A percentile compares a stretch with the other conserved stretches of the same genome.
phyloP scores from a whole-genome alignment of 148 eudicot species.

The Vaccinium corymbosum region DNA sequence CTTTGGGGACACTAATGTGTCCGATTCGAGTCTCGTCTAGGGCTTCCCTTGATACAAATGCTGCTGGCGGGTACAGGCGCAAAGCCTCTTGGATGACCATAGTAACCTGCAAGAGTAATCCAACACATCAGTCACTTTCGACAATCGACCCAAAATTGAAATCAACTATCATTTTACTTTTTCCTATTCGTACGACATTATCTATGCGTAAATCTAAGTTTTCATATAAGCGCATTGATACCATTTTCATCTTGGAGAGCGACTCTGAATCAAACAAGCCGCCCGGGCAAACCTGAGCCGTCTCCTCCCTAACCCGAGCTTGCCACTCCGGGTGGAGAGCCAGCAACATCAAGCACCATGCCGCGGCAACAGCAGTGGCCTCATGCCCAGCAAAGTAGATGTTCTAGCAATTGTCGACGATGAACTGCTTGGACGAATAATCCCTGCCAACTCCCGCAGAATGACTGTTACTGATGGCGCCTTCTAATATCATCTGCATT shows the following conservation, averaged over 20 bases:
- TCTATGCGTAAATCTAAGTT: background rate
- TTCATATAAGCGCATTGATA: slow-evolving; percentile 11
- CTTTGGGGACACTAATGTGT: slow-evolving; percentile 58
- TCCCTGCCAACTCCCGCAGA: slow-evolving; percentile 21
- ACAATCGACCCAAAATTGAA: background rate
- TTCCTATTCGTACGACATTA: background rate
- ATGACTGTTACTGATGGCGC: slow-evolving; percentile 40
- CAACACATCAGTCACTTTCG: background rate
- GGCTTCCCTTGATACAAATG: slow-evolving; percentile 83
- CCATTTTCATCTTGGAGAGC: slow-evolving; percentile 65
- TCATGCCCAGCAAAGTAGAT: slow-evolving; percentile 91
- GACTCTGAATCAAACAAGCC: slow-evolving; percentile 43
- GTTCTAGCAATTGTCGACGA: slow-evolving; percentile 87
- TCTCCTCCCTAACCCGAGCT: slow-evolving; percentile 48
- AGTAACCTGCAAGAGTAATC: slow-evolving; percentile 36
- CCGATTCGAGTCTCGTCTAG: slow-evolving; percentile 64
- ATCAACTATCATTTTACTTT: background rate
- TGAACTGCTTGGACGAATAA: slow-evolving; percentile 47
- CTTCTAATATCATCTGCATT: slow-evolving; percentile 63
- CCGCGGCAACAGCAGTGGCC: slow-evolving; percentile 71
- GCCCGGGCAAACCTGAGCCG: slow-evolving; percentile 26
- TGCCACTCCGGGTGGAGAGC: slow-evolving; percentile 86
- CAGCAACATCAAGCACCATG: slow-evolving; percentile 84
- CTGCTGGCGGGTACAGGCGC: slow-evolving; percentile 78
- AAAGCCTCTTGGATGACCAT: slow-evolving; percentile 86